Evolutionary conservation across 805 yeast genomes (phyloP), one percentile per base, ranked within the genome.

Genomic region (Kodamaea hsintzibuensis): DNA sequence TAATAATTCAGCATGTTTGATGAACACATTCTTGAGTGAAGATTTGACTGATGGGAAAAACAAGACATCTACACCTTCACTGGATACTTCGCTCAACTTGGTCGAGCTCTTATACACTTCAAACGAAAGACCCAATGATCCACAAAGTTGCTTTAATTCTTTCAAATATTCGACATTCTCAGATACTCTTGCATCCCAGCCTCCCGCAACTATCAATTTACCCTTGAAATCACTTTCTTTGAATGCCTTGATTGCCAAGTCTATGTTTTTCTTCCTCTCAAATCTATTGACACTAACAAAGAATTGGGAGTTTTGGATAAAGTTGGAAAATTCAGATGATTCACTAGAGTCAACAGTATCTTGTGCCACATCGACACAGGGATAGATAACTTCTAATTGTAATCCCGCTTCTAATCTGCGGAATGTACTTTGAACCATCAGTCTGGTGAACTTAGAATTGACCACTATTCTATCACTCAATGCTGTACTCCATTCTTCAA

Each of bases 261-360:
- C 86, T 10, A 95, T 80, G 63, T 89, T 86, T 66, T 95, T 95
- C 65, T 90, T 89, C 52, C 86, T 77, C 70, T 95, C 99, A 65
- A 88, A 95, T 58, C 99, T 80, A 68, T 95, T 95, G 49, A 95
- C 80, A 25, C 96, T 89, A 35, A 95, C 69, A 60, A 90, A 81
- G 57, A 73, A 82, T 13, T 69, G 65, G 19, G 61, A 60, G 48
- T 66, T 69, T 5, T 66, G 64, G 53, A 81, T 68, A 56, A 79
- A 74, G 0, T 57, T 57, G 9, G 52, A 33, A 9, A 78, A 71
- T 47, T 78, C 79, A 1, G 60, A 51, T 7, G 70, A 62, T 1
- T 74, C 64, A 0, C 51, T 58, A 6, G 58, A 57, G 53, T 63
- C 67, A 1, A 56, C 61, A 2, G 57, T 44, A 1, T 63, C 55